Base-by-base conservation (phyloP, 805 yeast species). In the Komagataella mondaviorum region DNA sequence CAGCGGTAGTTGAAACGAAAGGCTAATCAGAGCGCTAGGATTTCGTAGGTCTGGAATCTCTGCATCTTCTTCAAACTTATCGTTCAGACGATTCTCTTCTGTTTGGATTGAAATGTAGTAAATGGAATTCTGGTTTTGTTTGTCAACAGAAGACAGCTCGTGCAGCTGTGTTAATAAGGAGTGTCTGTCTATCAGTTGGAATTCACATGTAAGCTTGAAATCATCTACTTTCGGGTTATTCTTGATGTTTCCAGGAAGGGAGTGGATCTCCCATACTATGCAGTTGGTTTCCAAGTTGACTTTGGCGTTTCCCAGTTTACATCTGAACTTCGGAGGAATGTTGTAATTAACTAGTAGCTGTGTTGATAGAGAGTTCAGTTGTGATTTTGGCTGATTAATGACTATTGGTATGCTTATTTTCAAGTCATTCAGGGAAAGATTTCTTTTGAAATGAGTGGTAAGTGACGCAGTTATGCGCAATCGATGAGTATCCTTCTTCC, bases 241-340 rank as follows among this genome's bases (percentile, higher is more conserved):
- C 6, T 10, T 48, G 45, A 45, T 58, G 48, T 59, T 59, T 2
- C 96, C 96, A 17, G 78, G 79, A 51, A 88, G 65, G 18, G 81
- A 71, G 3, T 76, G 79, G 16, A 89, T 73, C 47, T 75, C 75
- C 97, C 97, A 90, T 1, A 83, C 63, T 2, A 90, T 65, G 51
- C 78, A 79, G 36, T 83, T 77, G 47, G 77, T 73, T 55, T 88
- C 91, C 6, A 93, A 73, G 53, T 81, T 81, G 62, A 82, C 86
- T 8, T 76, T 68, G 1, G 87, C 93, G 44, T 73, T 73, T 0
- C 97, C 97, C 39, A 73, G 57, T 56, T 81, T 81, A 4, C 93
- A 73, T 59, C 83, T 86, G 64, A 80, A 88, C 57, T 80, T 78
- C 20, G 90, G 78, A 2, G 76, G 68, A 52, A 69, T 71, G 49